Percentiles rank a stretch among this genome's conserved stretches.
phyloP scores from a whole-genome alignment of 495 filamentous ascomycete species.

The Xylaria flabelliformis region DNA sequence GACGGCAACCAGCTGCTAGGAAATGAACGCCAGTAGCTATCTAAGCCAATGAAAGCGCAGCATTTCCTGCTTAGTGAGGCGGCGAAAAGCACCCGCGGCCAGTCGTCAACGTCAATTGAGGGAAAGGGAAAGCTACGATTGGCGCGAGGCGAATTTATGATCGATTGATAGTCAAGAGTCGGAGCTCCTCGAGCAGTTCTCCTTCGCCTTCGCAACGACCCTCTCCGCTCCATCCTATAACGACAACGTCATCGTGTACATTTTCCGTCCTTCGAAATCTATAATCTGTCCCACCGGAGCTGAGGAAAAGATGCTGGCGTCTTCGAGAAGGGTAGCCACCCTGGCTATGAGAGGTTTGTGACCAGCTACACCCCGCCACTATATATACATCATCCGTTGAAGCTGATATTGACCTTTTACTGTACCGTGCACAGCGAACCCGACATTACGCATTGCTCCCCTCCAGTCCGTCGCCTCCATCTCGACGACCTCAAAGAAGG shows the following conservation, averaged over 20 bases:
- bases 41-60: slow-evolving; percentile 34
- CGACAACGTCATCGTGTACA: slow-evolving; percentile 8
- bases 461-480: slow-evolving; percentile 64
- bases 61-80: slow-evolving; percentile 43
- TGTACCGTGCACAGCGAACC: slow-evolving; percentile 58
- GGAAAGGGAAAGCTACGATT: slow-evolving; percentile 15
- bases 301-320: slow-evolving; percentile 63
- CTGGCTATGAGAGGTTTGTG: slow-evolving; percentile 74
- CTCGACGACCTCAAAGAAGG: slow-evolving; percentile 65
- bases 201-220: slow-evolving; percentile 19
- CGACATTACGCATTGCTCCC: slow-evolving; percentile 63
- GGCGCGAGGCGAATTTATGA: slow-evolving; percentile 25
- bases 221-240: slow-evolving; percentile 39
- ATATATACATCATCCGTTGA: not conserved
- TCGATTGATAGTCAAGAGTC: slow-evolving; percentile 31
- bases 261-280: slow-evolving; percentile 15
- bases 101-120: slow-evolving; percentile 37
- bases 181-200: slow-evolving; percentile 25
- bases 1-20: no score
- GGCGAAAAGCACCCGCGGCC: slow-evolving; percentile 36
- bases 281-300: slow-evolving; percentile 24
- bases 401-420: slow-evolving; percentile 26
- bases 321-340: slow-evolving; percentile 67
- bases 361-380: not conserved
- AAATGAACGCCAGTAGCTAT: no score